Percentiles rank a stretch among this genome's conserved stretches.
Conservation (phyloP, 2,329 filamentous ascomycete species). For the Pseudocercospora cruenta region DNA sequence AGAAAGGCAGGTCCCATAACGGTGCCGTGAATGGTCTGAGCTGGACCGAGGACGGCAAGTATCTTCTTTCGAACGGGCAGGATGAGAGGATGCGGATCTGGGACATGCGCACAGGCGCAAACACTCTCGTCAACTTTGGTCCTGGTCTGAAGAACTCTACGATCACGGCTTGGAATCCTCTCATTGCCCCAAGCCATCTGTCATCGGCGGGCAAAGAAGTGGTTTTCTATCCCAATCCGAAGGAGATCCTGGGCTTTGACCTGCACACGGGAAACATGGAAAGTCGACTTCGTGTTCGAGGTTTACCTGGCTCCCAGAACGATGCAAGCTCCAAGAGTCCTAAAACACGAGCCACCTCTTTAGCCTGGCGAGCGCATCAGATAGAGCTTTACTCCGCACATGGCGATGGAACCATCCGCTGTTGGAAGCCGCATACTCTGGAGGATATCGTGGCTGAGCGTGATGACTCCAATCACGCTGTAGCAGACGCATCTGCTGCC, state of each 20-base stretch:
- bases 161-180: conserved; percentile 45
- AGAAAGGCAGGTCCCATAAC: conserved; percentile 65
- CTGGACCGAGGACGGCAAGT: conserved; percentile 79
- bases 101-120: conserved; percentile 78
- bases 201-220: conserved; percentile 63
- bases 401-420: conserved; percentile 78
- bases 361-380: conserved; percentile 74
- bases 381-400: conserved; percentile 82
- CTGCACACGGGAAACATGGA: conserved; percentile 75
- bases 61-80: conserved; percentile 79
- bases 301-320: conserved; percentile 19
- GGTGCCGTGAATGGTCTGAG: conserved; percentile 82
- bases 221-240: conserved; percentile 76
- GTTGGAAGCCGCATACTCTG: conserved; percentile 70
- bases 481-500: conserved; percentile 44
- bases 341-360: conserved; percentile 66
- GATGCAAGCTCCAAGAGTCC: conserved; percentile 34
- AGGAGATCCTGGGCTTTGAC: conserved; percentile 77
- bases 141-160: conserved; percentile 73
- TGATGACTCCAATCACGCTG: conserved; percentile 48
- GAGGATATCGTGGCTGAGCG: conserved; percentile 50
- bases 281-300: conserved; percentile 70
- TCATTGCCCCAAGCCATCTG: conserved; percentile 63
- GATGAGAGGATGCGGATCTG: conserved; percentile 86
- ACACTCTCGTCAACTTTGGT: conserved; percentile 87